Conservation (phyloP, 352 stramenopile species). For the Phytopythium vexans region DNA sequence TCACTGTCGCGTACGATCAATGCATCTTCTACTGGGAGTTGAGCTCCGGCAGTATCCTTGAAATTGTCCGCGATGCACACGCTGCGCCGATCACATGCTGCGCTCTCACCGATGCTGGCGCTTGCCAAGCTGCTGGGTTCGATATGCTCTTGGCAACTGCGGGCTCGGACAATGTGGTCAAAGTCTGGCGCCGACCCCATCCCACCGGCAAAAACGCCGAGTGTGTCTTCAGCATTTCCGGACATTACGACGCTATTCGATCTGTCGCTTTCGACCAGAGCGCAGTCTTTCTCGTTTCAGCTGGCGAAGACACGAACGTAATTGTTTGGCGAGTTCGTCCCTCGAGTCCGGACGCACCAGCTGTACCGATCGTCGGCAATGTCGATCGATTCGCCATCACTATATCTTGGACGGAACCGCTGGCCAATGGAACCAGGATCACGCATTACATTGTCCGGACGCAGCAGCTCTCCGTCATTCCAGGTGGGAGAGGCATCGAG, state of each 20-base stretch:
- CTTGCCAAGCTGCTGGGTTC: conserved; percentile 13
- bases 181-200: conserved; percentile 36
- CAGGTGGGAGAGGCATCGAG: conserved; percentile 22
- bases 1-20: conserved; percentile 47
- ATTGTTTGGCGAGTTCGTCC: conserved; percentile 53
- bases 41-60: conserved; percentile 20
- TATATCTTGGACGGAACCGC: conserved; percentile 41
- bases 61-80: conserved; percentile 44
- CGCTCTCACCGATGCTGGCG: conserved; percentile 30
- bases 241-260: conserved; percentile 45
- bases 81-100: conserved; percentile 41
- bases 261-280: conserved; percentile 36
- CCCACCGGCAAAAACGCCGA: conserved; percentile 11
- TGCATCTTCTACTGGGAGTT: conserved; percentile 50
- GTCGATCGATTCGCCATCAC: conserved; percentile 49
- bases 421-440: conserved; percentile 59
- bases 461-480: conserved; percentile 32
- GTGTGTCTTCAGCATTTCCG: conserved; percentile 41
- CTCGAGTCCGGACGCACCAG: conserved; percentile 38
- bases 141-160: conserved; percentile 49
- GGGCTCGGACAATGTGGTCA: conserved; percentile 62
- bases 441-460: conserved; percentile 48
- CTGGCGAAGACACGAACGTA: conserved; percentile 44
- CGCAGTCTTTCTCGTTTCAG: conserved; percentile 50
- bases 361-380: conserved; percentile 14